phyloP scores from a whole-genome alignment of 1,139 yeast species.

The Lodderomyces parapsilosis region DNA sequence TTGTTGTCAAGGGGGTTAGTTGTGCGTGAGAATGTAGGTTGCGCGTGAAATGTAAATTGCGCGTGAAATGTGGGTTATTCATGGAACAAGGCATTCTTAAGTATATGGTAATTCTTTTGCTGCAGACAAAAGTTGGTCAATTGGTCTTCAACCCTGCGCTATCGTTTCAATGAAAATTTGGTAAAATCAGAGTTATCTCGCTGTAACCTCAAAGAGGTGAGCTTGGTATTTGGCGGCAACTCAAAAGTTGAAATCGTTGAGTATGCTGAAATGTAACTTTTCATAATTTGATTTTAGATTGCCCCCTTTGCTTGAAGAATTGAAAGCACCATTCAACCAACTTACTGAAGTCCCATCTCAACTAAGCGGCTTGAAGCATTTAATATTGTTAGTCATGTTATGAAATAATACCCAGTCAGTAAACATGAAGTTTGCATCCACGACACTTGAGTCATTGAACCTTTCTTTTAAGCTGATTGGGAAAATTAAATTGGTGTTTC shows the following conservation, averaged over 20 bases:
- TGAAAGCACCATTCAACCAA: not conserved
- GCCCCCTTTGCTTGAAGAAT: not conserved
- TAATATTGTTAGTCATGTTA: not conserved
- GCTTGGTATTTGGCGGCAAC: not conserved
- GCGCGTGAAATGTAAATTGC: too few relatives aligned
- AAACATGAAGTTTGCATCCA: not conserved
- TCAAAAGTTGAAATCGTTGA: not conserved
- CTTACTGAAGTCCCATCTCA: not conserved
- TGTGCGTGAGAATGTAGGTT: too few relatives aligned
- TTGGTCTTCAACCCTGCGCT: not conserved
- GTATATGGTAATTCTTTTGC: too few relatives aligned
- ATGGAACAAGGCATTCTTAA: too few relatives aligned
- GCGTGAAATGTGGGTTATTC: too few relatives aligned
- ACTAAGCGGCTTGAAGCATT: not conserved
- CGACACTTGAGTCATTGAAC: not conserved
- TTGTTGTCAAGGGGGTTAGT: too few relatives aligned
- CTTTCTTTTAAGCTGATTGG: not conserved
- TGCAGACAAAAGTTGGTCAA: too few relatives aligned
- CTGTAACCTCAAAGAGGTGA: not conserved
- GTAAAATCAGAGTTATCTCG: not conserved
- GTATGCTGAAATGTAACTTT: not conserved
- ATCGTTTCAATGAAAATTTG: not conserved
- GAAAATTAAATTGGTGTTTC: not conserved
- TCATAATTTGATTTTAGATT: too few relatives aligned
- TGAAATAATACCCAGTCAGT: not conserved